phyloP scores from a whole-genome alignment of 257 asterid species.

The Solanum appendiculatum region DNA sequence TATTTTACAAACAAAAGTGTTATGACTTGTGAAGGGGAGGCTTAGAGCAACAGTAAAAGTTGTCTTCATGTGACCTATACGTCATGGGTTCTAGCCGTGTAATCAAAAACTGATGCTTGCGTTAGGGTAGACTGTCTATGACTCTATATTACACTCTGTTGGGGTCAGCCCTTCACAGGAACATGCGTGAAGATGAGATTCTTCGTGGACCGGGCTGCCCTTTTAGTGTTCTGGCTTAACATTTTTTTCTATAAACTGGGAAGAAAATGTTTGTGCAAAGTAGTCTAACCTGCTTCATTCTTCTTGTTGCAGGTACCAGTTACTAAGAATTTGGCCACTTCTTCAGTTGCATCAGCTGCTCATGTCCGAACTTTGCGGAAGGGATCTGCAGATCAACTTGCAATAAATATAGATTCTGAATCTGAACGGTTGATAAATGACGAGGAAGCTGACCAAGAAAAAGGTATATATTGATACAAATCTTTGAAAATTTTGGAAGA shows the following conservation, averaged over 20 bases:
- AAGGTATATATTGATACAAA: constrained; percentile 37
- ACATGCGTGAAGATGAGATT: neutral
- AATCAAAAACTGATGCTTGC: neutral
- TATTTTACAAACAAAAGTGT: neutral
- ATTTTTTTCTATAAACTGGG: neutral
- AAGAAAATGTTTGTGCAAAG: neutral
- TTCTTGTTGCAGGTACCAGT: constrained; percentile 48
- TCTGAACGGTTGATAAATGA: constrained; percentile 51
- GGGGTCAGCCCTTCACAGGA: neutral
- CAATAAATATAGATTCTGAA: constrained; percentile 72
- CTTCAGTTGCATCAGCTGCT: constrained; percentile 65
- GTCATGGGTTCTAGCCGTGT: neutral
- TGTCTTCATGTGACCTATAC: neutral
- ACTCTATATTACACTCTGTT: neutral
- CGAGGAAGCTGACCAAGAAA: constrained; percentile 64
- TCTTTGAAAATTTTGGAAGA: neutral
- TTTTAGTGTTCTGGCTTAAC: neutral
- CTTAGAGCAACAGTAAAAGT: neutral
- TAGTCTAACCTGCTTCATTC: neutral
- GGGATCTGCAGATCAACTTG: constrained; percentile 88
- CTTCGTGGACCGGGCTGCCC: neutral
- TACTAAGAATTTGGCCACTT: constrained; percentile 38
- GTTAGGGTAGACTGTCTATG: neutral
- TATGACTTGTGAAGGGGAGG: neutral
- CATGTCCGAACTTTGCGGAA: constrained; percentile 74